Evolutionary conservation across 2,329 filamentous ascomycete genomes (phyloP), one percentile per base, ranked within the genome.

Genomic region (Knoxdaviesia capensis): DNA sequence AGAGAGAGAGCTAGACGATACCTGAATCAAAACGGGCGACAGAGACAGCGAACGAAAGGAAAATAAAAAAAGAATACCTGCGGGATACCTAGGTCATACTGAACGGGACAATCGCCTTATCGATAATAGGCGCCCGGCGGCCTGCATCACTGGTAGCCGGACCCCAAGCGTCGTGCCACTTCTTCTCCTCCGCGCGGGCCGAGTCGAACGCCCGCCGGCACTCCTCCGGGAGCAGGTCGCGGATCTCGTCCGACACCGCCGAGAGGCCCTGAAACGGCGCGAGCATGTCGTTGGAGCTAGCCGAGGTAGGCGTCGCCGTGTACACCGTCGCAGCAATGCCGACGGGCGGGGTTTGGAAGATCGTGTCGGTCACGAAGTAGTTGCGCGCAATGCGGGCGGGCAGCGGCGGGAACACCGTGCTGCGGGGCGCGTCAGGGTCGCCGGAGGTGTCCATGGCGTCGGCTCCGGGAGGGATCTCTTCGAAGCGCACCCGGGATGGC

Each of bases 401-500:
- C 10, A 75, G 54, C 0, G 63, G 59, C 5, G 66, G 62, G 48
- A 74, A 73, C 34, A 54, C 50, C 31, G 53, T 50, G 28, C 58
- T 54, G 20, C 20, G 20, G 20, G 2, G 20, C 20, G 20, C 20
- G 35, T 47, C 55, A 10, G 42, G 38, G 34, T 35, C 34, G 34
- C 11, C 11, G 8, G 34, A 35, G 7, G 42, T 29, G 11, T 51
- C 48, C 3, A 54, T 48, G 33, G 48, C 50, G 3, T 53, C 49
- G 36, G 58, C 54, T 6, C 59, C 53, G 11, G 61, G 54, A 2
- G 66, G 61, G 31, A 41, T 31, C 35, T 42, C 35, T 59, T 90
- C 83, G 64, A 87, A 86, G 45, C 79, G 77, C 7, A 77, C 85
- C 50, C 85, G 82, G 3, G 85, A 90, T 3, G 90, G 85, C 57